Evolutionary conservation across 2,329 filamentous ascomycete species (phyloP).

Genomic region (Teratosphaeria zuluensis): DNA sequence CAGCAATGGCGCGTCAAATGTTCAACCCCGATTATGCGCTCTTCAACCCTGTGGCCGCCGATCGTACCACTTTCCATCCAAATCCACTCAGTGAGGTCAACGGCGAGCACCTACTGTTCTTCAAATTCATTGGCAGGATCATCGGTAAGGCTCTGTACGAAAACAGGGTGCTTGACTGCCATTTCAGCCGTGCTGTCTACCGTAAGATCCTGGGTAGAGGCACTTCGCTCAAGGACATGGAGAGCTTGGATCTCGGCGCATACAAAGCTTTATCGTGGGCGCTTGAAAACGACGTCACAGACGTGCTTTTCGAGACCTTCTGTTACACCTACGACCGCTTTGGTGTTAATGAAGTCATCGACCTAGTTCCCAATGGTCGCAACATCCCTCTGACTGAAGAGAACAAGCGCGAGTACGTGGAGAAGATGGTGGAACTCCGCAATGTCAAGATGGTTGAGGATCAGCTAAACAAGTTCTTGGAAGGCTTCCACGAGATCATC

Average conservation of each 20-base stretch:
- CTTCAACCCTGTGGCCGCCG: constrained; percentile 92
- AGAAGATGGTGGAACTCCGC: constrained; percentile 86
- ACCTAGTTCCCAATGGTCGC: constrained; percentile 77
- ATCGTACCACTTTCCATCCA: constrained; percentile 96
- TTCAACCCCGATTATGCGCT: constrained; percentile 97
- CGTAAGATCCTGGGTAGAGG: constrained; percentile 92
- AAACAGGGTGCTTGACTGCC: constrained; percentile 88
- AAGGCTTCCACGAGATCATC: constrained; percentile 96
- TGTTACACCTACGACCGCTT: constrained; percentile 91
- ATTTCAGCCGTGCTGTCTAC: constrained; percentile 97
- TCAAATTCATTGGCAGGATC: constrained; percentile 97
- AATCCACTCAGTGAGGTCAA: constrained; percentile 93
- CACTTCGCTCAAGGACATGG: constrained; percentile 98
- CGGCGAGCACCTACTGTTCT: constrained; percentile 91
- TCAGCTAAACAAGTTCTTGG: constrained; percentile 75
- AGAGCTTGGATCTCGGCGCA: constrained; percentile 95
- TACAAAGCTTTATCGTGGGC: constrained; percentile 99
- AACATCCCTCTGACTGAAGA: constrained; percentile 93
- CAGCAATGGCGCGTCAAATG: constrained; percentile 94
- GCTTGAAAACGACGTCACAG: constrained; percentile 95
- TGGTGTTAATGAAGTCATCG: constrained; percentile 76
- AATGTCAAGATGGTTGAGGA: constrained; percentile 85
- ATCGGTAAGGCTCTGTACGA: constrained; percentile 98
- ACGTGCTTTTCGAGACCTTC: constrained; percentile 94
- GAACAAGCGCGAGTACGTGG: constrained; percentile 97